phyloP scores from a whole-genome alignment of 2,329 filamentous ascomycete genomes.

The Talaromyces islandicus region DNA sequence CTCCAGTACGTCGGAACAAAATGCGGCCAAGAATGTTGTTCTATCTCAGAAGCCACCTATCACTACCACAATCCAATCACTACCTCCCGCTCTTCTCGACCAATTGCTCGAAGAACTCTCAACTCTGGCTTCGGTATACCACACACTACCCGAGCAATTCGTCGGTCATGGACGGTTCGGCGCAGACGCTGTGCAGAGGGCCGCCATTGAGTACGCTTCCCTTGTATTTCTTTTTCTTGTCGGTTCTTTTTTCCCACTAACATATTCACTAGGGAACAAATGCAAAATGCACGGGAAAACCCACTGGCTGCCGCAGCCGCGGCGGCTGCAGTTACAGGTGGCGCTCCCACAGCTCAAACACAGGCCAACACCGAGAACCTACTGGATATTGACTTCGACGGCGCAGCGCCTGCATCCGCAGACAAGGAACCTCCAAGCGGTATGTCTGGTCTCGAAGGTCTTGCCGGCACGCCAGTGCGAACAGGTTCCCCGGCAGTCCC shows the following conservation, averaged over 20 bases:
- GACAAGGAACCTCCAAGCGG: conserved; percentile 58
- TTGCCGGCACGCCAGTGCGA: conserved; percentile 53
- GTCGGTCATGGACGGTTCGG: conserved; percentile 91
- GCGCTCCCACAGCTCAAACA: conserved; percentile 42
- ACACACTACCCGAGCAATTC: conserved; percentile 97
- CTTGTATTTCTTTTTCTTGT: conserved; percentile 7
- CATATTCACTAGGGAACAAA: conserved; percentile 59
- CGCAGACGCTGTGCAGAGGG: conserved; percentile 87
- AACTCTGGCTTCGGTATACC: conserved; percentile 93
- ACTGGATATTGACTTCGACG: conserved; percentile 93
- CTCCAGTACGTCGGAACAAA: conserved; percentile 71
- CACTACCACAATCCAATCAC: conserved; percentile 83
- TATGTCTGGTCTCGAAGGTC: conserved; percentile 57
- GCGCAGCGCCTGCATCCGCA: conserved; percentile 80
- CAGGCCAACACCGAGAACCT: conserved; percentile 89
- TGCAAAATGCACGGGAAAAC: conserved; percentile 86
- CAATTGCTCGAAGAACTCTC: conserved; percentile 88
- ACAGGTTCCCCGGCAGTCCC: conserved; percentile 34
- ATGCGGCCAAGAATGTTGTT: conserved; percentile 87
- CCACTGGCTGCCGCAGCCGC: conserved; percentile 82
- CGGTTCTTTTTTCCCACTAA: neutral
- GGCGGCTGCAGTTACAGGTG: conserved; percentile 55
- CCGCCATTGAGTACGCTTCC: conserved; percentile 68
- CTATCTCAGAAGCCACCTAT: conserved; percentile 93
- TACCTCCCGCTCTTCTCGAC: conserved; percentile 77